Percentiles rank a stretch among this genome's conserved stretches.
These are phyloP conservation scores for Stephania japonica DNA, from an alignment of 164 flowering plant species.

Conservation along the genomic window DNA sequence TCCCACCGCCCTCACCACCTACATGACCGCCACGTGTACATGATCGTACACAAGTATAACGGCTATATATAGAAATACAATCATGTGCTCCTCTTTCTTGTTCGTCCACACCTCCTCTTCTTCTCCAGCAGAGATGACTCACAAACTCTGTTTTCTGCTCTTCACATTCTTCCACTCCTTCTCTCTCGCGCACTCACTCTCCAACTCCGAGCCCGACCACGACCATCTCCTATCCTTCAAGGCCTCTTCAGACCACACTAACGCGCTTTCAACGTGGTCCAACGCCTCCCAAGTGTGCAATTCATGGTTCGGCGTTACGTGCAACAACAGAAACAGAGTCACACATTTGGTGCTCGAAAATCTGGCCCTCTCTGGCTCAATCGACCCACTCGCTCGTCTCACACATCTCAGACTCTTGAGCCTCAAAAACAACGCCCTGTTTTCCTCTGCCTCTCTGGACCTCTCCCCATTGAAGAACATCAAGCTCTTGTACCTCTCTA, in stretches of 20 bases:
- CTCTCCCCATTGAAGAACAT: constrained; percentile 31
- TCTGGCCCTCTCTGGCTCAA: constrained; percentile 34
- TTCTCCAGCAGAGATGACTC: constrained; percentile 8
- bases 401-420: constrained; percentile 36
- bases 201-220: constrained; percentile 19
- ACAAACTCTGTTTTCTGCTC: constrained; percentile 10
- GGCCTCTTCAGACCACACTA: constrained; percentile 17
- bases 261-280: constrained; percentile 32
- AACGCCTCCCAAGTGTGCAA: constrained; percentile 32
- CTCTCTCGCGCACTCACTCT: constrained; percentile 3
- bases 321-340: constrained; percentile 29
- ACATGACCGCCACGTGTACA: neutral
- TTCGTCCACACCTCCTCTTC: neutral
- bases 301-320: constrained; percentile 46
- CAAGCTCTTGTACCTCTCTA: constrained; percentile 44
- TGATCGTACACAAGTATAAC: neutral
- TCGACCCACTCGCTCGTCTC: constrained; percentile 23
- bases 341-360: constrained; percentile 34
- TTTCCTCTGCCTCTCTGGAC: constrained; percentile 15
- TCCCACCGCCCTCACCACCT: no score
- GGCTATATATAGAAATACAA: neutral
- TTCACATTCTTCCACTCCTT: constrained; percentile 1
- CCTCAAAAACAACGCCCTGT: constrained; percentile 31
- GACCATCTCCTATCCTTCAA: constrained; percentile 26
- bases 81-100: neutral